Evolutionary conservation across 257 asterid species (phyloP), one percentile per base, ranked within the genome.

Genomic region (Paulownia fortunei): DNA sequence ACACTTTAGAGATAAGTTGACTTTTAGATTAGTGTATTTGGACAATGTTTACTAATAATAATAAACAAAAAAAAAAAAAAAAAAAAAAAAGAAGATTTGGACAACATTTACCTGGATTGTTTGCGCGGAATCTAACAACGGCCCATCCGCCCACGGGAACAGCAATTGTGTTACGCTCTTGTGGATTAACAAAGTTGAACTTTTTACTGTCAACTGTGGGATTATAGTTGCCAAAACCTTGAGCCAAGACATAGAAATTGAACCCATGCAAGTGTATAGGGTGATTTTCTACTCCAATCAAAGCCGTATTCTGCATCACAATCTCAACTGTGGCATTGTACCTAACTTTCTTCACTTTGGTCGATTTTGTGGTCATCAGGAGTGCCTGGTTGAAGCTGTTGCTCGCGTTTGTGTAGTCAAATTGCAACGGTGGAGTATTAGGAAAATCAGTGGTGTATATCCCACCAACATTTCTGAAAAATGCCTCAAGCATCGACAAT

Each of bases 131-230:
- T 74, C 95, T 80, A 23, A 88, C 62, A 0, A 89, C 94, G 1
- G 91, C 91, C 94, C 94, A 88, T 27, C 94, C 94, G 12, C 94
- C 94, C 0, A 84, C 90, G 0, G 94, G 94, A 3, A 89, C 92
- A 0, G 82, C 92, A 9, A 89, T 84, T 10, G 95, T 90, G 65
- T 88, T 90, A 32, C 95, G 86, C 61, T 81, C 84, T 55, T 90
- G 95, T 7, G 95, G 95, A 44, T 90, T 70, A 0, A 69, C 69
- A 1, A 86, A 27, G 41, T 90, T 88, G 76, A 90, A 86, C 23
- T 80, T 90, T 47, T 19, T 8, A 13, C 72, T 34, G 24, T 88
- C 95, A 0, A 10, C 26, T 0, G 82, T 32, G 0, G 83, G 36
- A 18, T 90, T 78, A 55, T 83, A 90, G 68, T 90, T 90, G 2